Conservation (phyloP, 768 basidiomycete genomes). For the Boletus coccyginus region DNA sequence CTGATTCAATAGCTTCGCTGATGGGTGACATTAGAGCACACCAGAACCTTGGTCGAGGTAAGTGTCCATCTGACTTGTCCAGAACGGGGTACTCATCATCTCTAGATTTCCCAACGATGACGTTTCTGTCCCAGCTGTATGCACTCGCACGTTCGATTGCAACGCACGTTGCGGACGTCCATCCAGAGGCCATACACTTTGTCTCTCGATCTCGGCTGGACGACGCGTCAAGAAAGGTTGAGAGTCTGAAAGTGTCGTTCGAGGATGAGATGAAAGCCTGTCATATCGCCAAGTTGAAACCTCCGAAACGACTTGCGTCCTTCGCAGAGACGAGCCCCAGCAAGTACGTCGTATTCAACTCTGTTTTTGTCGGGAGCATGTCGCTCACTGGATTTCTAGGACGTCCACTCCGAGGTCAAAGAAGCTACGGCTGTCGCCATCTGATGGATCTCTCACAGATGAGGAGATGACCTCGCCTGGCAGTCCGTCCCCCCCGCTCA, state of each 20-base stretch:
- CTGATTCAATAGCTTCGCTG: constrained; percentile 11
- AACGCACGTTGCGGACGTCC: constrained; percentile 13
- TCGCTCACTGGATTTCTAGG: constrained; percentile 16
- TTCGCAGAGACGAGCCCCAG: constrained; percentile 39
- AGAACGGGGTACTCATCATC: background rate
- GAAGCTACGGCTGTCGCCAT: constrained; percentile 42
- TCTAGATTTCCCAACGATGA: constrained; percentile 35
- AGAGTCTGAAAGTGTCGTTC: constrained; percentile 30
- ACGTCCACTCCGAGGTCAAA: constrained; percentile 33
- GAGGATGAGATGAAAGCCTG: constrained; percentile 39
- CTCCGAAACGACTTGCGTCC: constrained; percentile 45
- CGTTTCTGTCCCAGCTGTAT: constrained; percentile 50
- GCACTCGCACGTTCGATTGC: constrained; percentile 37
- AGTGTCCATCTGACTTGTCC: background rate
- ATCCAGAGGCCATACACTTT: constrained; percentile 3
- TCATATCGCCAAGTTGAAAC: constrained; percentile 41
- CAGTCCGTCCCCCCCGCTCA: constrained; percentile 41
- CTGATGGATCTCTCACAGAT: constrained; percentile 31
- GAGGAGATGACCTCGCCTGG: constrained; percentile 26
- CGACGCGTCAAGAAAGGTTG: constrained; percentile 33
- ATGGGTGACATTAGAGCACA: constrained; percentile 26
- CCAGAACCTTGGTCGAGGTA: constrained; percentile 28
- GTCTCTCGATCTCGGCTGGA: constrained; percentile 21
- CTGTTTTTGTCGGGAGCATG: background rate
- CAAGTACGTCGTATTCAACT: constrained; percentile 33